Evolutionary conservation across 495 filamentous ascomycete genomes (phyloP), one percentile per base, ranked within the genome.

Genomic region (Podospora pseudocomata): DNA sequence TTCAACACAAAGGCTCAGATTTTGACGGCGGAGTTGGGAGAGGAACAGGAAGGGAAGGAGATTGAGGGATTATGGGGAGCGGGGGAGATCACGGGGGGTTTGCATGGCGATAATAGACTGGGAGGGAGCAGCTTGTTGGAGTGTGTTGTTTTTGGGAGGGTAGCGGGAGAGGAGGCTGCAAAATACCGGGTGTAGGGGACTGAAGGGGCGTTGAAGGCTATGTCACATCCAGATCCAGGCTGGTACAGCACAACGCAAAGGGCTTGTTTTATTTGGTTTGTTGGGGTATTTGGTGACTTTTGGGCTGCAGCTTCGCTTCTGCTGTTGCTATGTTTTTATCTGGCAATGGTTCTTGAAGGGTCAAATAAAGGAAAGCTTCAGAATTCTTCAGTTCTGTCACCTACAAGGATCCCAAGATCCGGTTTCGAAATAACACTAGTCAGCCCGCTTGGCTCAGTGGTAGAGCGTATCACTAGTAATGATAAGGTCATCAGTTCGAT

Each of bases 91-190:
- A 85, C 82, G 4, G 85, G 85, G 0, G 85, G 84, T n/a, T 75
- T 87, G 54, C 84, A 86, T 68, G 84, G 85, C 0, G 83, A 82
- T 34, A 87, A 87, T 68, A 75, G 84, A 49, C 70, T 87, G 0
- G 85, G 85, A 19, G 84, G 85, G 3, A 82, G 78, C 26, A 82
- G 79, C 15, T 69, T 87, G 61, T 72, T 87, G 13, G 84, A 87
- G 67, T 86, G 87, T 79, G 85, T 85, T 3, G 83, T 89, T 1
- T 89, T 87, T 79, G 87, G 86, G 1, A 74, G 84, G 61, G 83
- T 84, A 61, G 84, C 86, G 0, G 87, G 86, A 0, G 72, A 79
- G 39, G 71, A 82, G 63, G 84, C 83, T 13, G 84, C 81, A 4
- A 68, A 72, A 20, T 53, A 55, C 13, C 57, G 39, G 15, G 56